Evolutionary conservation across 495 filamentous ascomycete species (phyloP).

Genomic region (Pseudomonodictys pantanalensis): DNA sequence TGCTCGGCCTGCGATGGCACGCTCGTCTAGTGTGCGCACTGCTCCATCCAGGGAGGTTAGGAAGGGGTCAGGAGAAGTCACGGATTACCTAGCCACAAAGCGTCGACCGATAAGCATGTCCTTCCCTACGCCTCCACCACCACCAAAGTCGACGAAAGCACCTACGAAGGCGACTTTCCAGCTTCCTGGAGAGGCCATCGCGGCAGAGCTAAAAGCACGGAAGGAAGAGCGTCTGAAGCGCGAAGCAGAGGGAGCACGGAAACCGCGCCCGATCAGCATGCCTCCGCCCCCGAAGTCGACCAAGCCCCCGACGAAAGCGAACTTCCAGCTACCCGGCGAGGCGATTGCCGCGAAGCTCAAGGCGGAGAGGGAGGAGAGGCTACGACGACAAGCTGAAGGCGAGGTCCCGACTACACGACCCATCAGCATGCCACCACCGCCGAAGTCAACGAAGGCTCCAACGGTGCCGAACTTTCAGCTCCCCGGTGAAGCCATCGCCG

Average conservation of each 20-base stretch:
- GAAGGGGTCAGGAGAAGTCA: slow-evolving; percentile 15
- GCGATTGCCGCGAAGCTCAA: slow-evolving; percentile 65
- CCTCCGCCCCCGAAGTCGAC: slow-evolving; percentile 52
- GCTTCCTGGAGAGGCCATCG: slow-evolving; percentile 70
- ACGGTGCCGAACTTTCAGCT: slow-evolving; percentile 65
- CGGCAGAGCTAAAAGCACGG: slow-evolving; percentile 64
- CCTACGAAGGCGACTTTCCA: slow-evolving; percentile 64
- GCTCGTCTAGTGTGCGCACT: slow-evolving; percentile 20
- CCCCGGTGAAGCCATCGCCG: slow-evolving; percentile 68
- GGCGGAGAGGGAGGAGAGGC: slow-evolving; percentile 62
- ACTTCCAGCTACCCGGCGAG: slow-evolving; percentile 70
- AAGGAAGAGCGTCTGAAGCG: slow-evolving; percentile 59
- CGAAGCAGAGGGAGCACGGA: slow-evolving; percentile 13
- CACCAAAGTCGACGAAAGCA: slow-evolving; percentile 56
- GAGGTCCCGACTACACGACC: slow-evolving; percentile 29
- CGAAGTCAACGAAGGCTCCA: slow-evolving; percentile 58
- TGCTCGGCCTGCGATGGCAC: slow-evolving; percentile 10
- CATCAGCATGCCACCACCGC: slow-evolving; percentile 34
- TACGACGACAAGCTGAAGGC: slow-evolving; percentile 49
- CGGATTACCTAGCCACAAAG: slow-evolving; percentile 35
- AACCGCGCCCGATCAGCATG: not conserved
- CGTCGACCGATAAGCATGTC: slow-evolving; percentile 41
- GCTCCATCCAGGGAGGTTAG: slow-evolving; percentile 12
- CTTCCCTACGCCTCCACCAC: slow-evolving; percentile 45
- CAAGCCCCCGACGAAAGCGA: slow-evolving; percentile 59